Percentiles rank a stretch among this genome's conserved stretches.
Evolutionary conservation across 495 filamentous ascomycete species (phyloP).

Genomic region (Pyrenula aspistea): DNA sequence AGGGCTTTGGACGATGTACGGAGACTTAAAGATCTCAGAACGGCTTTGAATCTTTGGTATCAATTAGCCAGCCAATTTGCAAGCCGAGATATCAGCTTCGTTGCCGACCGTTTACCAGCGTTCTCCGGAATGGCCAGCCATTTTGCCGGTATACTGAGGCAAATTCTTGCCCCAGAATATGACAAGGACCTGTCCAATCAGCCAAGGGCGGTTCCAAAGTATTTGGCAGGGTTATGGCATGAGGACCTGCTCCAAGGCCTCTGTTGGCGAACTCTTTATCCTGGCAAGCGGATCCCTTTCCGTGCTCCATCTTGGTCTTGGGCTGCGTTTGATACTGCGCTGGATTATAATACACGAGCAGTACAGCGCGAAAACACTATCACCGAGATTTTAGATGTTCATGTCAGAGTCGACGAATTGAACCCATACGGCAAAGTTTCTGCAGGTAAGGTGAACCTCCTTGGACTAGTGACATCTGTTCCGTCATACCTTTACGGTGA

Average conservation of each 20-base stretch:
- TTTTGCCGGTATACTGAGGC: not conserved
- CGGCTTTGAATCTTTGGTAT: not conserved
- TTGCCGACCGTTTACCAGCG: not conserved
- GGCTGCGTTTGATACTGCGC: not conserved
- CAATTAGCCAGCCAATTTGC: not conserved
- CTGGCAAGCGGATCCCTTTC: not conserved
- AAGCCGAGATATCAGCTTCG: not conserved
- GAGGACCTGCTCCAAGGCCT: not conserved
- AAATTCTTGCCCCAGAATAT: too few species aligned
- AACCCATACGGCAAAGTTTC: not conserved
- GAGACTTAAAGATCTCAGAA: not conserved
- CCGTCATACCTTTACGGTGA: not conserved
- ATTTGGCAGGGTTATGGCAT: not conserved
- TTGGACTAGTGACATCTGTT: not conserved
- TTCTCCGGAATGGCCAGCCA: not conserved
- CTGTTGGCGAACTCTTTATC: not conserved
- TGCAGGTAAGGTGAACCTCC: not conserved
- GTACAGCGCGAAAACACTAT: not conserved
- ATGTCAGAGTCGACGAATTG: not conserved
- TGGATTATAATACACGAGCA: not conserved
- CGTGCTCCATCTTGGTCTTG: not conserved
- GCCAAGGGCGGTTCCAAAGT: not conserved
- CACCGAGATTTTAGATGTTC: not conserved
- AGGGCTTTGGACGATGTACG: not conserved
- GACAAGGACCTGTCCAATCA: not conserved